Evolutionary conservation across 2,329 filamentous ascomycete genomes (phyloP).

Genomic region (Curvularia hawaiiensis): DNA sequence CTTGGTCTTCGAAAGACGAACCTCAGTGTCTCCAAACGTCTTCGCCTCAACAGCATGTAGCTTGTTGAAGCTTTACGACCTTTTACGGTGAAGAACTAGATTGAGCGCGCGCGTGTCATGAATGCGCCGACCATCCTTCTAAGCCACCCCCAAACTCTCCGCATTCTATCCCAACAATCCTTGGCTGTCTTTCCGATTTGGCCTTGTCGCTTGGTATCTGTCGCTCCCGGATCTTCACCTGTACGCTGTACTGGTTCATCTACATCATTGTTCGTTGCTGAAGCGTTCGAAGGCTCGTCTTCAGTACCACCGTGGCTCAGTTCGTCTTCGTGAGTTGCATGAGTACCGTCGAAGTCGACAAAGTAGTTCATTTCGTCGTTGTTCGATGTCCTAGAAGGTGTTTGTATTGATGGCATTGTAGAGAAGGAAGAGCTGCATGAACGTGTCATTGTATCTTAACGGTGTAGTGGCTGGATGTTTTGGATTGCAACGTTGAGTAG

Average conservation of each 20-base stretch:
- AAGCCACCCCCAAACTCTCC: neutral
- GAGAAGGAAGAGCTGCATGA: slow-evolving; percentile 8
- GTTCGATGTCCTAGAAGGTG: neutral
- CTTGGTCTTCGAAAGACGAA: neutral
- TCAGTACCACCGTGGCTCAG: no score
- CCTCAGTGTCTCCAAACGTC: neutral
- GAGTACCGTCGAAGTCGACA: slow-evolving; percentile 5
- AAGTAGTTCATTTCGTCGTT: neutral
- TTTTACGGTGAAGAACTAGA: neutral
- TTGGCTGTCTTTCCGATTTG: neutral
- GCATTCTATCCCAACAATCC: neutral
- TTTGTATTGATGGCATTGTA: slow-evolving; percentile 6
- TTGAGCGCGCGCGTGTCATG: neutral
- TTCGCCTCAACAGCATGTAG: neutral
- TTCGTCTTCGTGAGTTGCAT: neutral
- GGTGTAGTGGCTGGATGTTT: no score
- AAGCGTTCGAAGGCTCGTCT: neutral
- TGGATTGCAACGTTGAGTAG: neutral
- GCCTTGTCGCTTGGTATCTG: neutral
- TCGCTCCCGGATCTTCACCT: neutral
- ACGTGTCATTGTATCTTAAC: neutral
- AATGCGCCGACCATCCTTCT: neutral
- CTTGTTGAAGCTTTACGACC: neutral
- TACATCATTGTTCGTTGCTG: neutral
- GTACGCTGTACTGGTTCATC: neutral